Conservation (phyloP, 164 flowering plant genomes). For the Saururus chinensis region DNA sequence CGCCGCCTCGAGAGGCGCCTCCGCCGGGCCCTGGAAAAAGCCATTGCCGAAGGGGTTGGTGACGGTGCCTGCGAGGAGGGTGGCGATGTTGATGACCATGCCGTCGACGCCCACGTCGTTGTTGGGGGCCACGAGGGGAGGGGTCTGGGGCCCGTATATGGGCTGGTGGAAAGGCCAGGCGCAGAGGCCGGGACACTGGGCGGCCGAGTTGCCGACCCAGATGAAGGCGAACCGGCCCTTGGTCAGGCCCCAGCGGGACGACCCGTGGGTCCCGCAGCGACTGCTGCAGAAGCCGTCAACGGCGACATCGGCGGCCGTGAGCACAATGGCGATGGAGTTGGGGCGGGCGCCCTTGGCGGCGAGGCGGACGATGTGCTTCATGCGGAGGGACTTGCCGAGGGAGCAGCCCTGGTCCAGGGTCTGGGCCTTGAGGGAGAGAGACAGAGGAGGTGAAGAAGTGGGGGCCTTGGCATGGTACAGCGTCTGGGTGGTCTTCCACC, state of each 20-base stretch:
- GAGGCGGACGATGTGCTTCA: conserved; percentile 20
- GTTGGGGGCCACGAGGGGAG: conserved; percentile 40
- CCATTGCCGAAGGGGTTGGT: conserved; percentile 47
- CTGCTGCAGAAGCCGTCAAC: conserved; percentile 43
- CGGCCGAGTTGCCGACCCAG: conserved; percentile 53
- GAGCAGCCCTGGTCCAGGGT: conserved; percentile 21
- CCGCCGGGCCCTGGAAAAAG: conserved; percentile 32
- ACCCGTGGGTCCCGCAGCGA: conserved; percentile 36
- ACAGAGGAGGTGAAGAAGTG: background rate
- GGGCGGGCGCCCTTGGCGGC: conserved; percentile 7
- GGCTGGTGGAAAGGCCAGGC: conserved; percentile 60
- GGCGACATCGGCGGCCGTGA: conserved; percentile 30
- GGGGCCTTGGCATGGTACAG: conserved; percentile 13
- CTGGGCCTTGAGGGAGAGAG: conserved; percentile 11
- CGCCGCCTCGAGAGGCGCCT: conserved; percentile 35
- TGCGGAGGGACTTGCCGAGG: conserved; percentile 25
- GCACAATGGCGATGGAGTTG: conserved; percentile 20
- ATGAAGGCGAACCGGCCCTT: conserved; percentile 15
- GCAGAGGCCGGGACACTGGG: conserved; percentile 50
- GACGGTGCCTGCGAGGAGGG: conserved; percentile 40
- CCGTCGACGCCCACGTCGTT: conserved; percentile 48
- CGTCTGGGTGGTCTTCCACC: conserved; percentile 17
- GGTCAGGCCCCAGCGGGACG: conserved; percentile 6
- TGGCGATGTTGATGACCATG: conserved; percentile 41
- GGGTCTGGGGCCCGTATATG: conserved; percentile 36